Evolutionary conservation across 331 rosid genomes (phyloP), one percentile per base, ranked within the genome.

Genomic region (Malus hybrid): DNA sequence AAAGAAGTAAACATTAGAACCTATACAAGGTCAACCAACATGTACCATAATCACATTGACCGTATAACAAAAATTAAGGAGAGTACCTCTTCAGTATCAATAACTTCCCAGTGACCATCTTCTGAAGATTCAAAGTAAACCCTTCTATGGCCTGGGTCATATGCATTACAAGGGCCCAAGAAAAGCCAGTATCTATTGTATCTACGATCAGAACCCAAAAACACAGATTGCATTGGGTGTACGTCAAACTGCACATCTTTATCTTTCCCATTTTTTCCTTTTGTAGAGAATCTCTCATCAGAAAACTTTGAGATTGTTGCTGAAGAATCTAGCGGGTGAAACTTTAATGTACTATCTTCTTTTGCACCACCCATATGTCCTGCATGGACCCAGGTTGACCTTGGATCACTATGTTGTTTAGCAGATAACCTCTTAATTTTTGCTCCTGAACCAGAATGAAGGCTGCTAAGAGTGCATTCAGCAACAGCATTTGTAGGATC

Each of bases 41-140:
- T 44, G 58, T 44, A 68, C 46, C 7, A 29, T 8, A 29, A 63
- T 28, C 70, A 46, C 36, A 52, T 30, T 63, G 63, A 42, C 34
- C 61, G 3, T 18, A 85, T 39, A 30, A 66, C 44, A 72, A 63
- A 82, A 70, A 56, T 60, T 36, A n/a, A 75, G 77, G 68, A 65
- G 11, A 56, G 50, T 83, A 92, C 99, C 99, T 95, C 97, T 84
- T 84, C 79, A 10, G 93, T 83, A 82, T 95, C 97, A 79, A 95
- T 89, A 85, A 95, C 93, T 82, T 90, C 89, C 99, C 99, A 95
- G 77, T 89, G 99, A 75, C 97, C 97, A 84, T 95, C 99, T 82
- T 95, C 97, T 10, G 97, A 95, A 77, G 97, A 95, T 83, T 95
- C 99, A 80, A 95, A 95, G 72, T 95, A 95, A 78, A 95, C 89